These are phyloP conservation scores for Lagenaria siceraria DNA, from an alignment of 306 rosid species.

Conservation along the genomic window DNA sequence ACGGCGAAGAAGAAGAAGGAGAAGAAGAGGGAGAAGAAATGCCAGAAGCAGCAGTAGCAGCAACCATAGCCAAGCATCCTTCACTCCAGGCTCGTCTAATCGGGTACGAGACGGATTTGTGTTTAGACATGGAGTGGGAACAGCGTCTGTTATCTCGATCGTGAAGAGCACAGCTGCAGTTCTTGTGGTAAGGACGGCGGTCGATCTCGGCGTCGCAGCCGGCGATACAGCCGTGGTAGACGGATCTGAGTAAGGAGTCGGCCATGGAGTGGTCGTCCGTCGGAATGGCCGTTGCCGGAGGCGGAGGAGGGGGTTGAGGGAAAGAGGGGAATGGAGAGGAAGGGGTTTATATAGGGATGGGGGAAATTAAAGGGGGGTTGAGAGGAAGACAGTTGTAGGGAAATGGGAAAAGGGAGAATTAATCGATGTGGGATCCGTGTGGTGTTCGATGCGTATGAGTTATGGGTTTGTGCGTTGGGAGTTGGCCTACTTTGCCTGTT, in stretches of 20 bases:
- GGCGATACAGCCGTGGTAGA: slow-evolving; percentile 48
- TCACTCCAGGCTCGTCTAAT: slow-evolving; percentile 8
- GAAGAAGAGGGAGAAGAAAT: slow-evolving; percentile 4
- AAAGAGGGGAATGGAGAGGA: not conserved
- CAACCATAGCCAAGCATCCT: not conserved
- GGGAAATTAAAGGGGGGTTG: not conserved
- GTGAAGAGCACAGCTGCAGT: slow-evolving; percentile 23
- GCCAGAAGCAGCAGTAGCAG: not conserved
- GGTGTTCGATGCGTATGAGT: not conserved
- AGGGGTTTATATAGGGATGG: not conserved
- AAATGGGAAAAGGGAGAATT: not conserved
- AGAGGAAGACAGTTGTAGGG: not conserved
- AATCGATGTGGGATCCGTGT: not conserved
- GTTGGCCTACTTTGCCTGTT: slow-evolving; percentile 3
- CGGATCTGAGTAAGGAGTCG: slow-evolving; percentile 26
- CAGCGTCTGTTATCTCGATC: not conserved
- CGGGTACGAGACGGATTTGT: not conserved
- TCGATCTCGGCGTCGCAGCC: slow-evolving; percentile 34
- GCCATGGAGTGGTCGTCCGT: not conserved
- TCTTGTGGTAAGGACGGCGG: slow-evolving; percentile 56
- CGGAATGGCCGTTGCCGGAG: not conserved
- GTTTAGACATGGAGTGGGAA: not conserved
- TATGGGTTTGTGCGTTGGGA: not conserved
- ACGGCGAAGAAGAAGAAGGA: not conserved
- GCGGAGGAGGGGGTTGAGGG: not conserved